Evolutionary conservation across 257 asterid species (phyloP).

Genomic region (Mentha longifolia): DNA sequence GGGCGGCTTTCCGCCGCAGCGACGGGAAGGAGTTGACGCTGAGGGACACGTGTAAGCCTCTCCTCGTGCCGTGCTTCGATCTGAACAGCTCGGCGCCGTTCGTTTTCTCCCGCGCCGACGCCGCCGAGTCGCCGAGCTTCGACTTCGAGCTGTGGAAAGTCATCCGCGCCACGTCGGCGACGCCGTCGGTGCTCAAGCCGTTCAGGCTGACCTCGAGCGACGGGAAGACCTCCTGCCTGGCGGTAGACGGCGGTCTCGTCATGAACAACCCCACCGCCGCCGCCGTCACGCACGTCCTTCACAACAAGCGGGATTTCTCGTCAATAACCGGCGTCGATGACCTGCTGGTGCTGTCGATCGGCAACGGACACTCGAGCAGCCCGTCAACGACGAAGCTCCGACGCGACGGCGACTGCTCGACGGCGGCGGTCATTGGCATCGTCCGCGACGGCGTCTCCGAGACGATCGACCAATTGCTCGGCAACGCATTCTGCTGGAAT

Average conservation of each 20-base stretch:
- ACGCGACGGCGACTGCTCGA: constrained; percentile 55
- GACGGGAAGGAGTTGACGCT: constrained; percentile 65
- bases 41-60: constrained; percentile 88
- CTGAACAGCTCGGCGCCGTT: constrained; percentile 85
- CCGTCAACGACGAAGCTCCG: constrained; percentile 47
- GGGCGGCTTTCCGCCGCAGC: constrained; percentile 58
- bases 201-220: constrained; percentile 61
- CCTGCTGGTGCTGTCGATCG: constrained; percentile 77
- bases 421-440: constrained; percentile 64
- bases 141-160: constrained; percentile 94
- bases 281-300: constrained; percentile 94
- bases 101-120: constrained; percentile 95
- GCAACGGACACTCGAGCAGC: constrained; percentile 62
- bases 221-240: constrained; percentile 79
- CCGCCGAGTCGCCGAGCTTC: constrained; percentile 76
- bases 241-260: constrained; percentile 90
- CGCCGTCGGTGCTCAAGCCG: constrained; percentile 83
- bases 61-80: constrained; percentile 87
- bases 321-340: constrained; percentile 81
- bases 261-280: constrained; percentile 98
- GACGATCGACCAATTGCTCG: constrained; percentile 82
- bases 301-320: constrained; percentile 89
- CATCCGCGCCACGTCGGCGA: constrained; percentile 89
- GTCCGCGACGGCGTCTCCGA: constrained; percentile 92
- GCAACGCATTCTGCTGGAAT: constrained; percentile 90